Evolutionary conservation across 2,329 filamentous ascomycete genomes (phyloP).

Genomic region (Byssothecium circinans): DNA sequence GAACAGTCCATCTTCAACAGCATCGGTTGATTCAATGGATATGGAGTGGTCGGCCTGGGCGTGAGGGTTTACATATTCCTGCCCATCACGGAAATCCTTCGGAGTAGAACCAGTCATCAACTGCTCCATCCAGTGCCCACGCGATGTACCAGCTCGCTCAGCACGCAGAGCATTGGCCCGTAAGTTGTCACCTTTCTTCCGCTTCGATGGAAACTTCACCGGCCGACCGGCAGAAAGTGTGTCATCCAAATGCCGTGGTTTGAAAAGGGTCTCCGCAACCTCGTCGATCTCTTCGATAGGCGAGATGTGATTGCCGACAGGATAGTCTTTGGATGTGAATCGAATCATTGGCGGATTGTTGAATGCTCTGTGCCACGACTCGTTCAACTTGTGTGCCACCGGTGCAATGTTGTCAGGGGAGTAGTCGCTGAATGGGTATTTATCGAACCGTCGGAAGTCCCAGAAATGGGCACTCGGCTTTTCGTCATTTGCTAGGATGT

Average conservation of each 20-base stretch:
- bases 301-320: conserved; percentile 12
- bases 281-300: conserved; percentile 21
- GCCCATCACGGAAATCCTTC: not conserved
- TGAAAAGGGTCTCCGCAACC: conserved; percentile 12
- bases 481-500: conserved; percentile 22
- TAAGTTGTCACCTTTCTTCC: conserved; percentile 8
- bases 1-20: not conserved
- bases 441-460: conserved; percentile 17
- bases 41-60: not conserved
- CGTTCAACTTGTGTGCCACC: conserved; percentile 16
- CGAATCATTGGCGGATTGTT: conserved; percentile 20
- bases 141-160: not conserved
- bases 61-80: not conserved
- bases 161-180: conserved; percentile 5
- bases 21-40: not conserved
- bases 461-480: conserved; percentile 21
- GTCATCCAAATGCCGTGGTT: not conserved
- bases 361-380: conserved; percentile 23
- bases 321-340: conserved; percentile 22
- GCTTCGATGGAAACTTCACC: conserved; percentile 7
- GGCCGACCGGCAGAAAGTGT: conserved; percentile 12
- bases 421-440: conserved; percentile 17
- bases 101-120: not conserved
- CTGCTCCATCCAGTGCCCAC: conserved; percentile 7
- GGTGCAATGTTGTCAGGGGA: conserved; percentile 9